phyloP scores from a whole-genome alignment of 2,329 filamentous ascomycete genomes.

The Fusarium sp. region DNA sequence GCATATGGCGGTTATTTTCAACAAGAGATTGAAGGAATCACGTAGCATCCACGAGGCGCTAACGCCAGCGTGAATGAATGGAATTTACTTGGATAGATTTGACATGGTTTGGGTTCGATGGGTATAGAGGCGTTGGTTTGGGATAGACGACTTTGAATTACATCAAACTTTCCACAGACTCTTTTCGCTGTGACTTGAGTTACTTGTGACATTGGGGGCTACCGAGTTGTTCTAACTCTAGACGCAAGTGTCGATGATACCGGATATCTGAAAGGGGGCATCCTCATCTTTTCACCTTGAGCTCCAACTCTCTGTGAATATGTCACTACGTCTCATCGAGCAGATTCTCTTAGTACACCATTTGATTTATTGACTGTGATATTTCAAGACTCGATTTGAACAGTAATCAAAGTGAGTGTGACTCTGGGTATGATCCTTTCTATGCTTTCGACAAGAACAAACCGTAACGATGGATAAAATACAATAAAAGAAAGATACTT shows the following conservation, averaged over 20 bases:
- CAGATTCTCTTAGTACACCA: neutral
- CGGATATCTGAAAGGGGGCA: neutral
- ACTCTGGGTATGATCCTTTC: slow-evolving; percentile 23
- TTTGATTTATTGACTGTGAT: slow-evolving; percentile 3
- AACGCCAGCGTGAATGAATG: slow-evolving; percentile 29
- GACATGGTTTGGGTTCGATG: slow-evolving; percentile 22
- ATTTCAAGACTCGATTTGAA: neutral
- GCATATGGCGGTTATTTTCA: slow-evolving; percentile 15
- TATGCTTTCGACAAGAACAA: slow-evolving; percentile 2
- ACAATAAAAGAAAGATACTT: slow-evolving; percentile 7
- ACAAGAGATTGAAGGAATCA: slow-evolving; percentile 15
- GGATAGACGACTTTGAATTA: slow-evolving; percentile 41
- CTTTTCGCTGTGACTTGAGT: neutral
- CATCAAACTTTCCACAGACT: slow-evolving; percentile 25
- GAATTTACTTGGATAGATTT: slow-evolving; percentile 33
- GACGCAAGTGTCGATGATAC: neutral
- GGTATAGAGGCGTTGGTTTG: slow-evolving; percentile 43
- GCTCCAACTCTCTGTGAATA: too few relatives aligned
- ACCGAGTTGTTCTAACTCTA: too few relatives aligned
- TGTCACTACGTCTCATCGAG: neutral
- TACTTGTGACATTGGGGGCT: neutral
- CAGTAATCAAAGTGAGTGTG: slow-evolving; percentile 10
- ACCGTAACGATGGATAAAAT: slow-evolving; percentile 1
- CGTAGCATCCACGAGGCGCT: slow-evolving; percentile 11
- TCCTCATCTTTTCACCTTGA: neutral